These are phyloP conservation scores for Xylariaceae sp. DNA, from an alignment of 2,329 filamentous ascomycete species.

Conservation along the genomic window DNA sequence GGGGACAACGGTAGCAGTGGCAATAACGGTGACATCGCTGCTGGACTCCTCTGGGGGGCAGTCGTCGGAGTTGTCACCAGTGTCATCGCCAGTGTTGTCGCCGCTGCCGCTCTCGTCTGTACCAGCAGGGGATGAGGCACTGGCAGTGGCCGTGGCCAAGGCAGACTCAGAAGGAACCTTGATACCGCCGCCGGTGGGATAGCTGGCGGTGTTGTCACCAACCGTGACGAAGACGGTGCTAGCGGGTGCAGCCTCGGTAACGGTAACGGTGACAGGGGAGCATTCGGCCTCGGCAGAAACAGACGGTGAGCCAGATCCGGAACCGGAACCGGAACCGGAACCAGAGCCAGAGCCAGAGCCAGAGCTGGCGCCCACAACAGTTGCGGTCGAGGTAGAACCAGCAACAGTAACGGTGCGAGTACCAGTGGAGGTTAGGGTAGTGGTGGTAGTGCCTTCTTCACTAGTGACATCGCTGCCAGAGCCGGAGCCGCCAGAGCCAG, in stretches of 20 bases:
- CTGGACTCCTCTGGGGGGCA: slow-evolving; percentile 31
- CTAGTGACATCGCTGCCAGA: slow-evolving; percentile 25
- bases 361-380: slow-evolving; percentile 25
- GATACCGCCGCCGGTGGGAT: slow-evolving; percentile 19
- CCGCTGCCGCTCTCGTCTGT: slow-evolving; percentile 11
- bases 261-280: slow-evolving; percentile 41
- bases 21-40: slow-evolving; percentile 45
- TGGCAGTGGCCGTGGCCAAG: background rate
- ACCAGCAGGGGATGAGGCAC: slow-evolving; percentile 12
- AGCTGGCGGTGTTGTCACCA: slow-evolving; percentile 20
- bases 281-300: slow-evolving; percentile 33
- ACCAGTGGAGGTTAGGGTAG: slow-evolving; percentile 41
- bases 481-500: slow-evolving; percentile 16
- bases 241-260: slow-evolving; percentile 40
- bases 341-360: slow-evolving; percentile 26
- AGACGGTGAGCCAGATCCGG: background rate
- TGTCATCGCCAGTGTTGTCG: background rate
- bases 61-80: slow-evolving; percentile 8
- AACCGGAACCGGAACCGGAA: slow-evolving; percentile 15
- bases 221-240: slow-evolving; percentile 43
- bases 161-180: slow-evolving; percentile 16
- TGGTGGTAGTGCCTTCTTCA: slow-evolving; percentile 38
- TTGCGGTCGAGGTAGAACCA: slow-evolving; percentile 23
- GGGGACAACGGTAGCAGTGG: slow-evolving; percentile 45
- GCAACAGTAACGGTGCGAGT: slow-evolving; percentile 42